These are phyloP conservation scores for Metschnikowia continentalis DNA, from an alignment of 805 yeast genomes.

Conservation along the genomic window DNA sequence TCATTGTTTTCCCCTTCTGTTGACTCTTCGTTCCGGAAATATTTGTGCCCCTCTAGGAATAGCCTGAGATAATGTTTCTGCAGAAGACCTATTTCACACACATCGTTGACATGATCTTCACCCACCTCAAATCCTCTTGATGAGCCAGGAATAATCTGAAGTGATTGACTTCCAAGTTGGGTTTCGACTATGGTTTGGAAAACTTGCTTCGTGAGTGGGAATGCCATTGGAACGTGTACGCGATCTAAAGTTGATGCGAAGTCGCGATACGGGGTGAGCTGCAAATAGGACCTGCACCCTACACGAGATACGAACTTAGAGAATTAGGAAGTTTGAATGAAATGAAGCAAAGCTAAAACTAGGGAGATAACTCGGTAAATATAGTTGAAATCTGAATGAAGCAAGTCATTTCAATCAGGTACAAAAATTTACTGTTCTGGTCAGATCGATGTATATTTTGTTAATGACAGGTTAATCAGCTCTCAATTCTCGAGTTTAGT, in stretches of 20 bases:
- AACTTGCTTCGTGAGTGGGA: slow-evolving; percentile 5
- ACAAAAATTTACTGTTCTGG: too few relatives aligned
- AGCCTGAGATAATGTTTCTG: slow-evolving; percentile 27
- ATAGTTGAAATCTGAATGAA: too few relatives aligned
- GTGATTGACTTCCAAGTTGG: background rate
- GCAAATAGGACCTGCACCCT: background rate
- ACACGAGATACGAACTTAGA: background rate
- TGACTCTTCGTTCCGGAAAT: background rate
- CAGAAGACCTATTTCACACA: slow-evolving; percentile 30
- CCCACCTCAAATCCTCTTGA: background rate
- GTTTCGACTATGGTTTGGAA: slow-evolving; percentile 3
- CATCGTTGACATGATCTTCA: slow-evolving; percentile 6
- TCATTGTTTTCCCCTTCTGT: background rate
- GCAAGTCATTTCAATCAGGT: too few relatives aligned
- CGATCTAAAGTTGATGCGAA: background rate
- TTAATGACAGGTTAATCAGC: too few relatives aligned
- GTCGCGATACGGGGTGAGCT: background rate
- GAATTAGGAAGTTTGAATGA: too few relatives aligned
- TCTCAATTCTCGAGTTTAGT: too few relatives aligned
- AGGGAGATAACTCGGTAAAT: too few relatives aligned
- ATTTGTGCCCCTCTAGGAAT: slow-evolving; percentile 30
- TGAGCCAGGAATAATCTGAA: slow-evolving; percentile 7
- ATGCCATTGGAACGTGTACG: slow-evolving; percentile 2
- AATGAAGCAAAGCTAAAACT: too few relatives aligned
- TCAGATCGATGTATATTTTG: too few relatives aligned